Percentiles rank a stretch among this genome's conserved stretches.
Evolutionary conservation across 345 rosid genomes (phyloP).

Genomic region (Eucalyptus paniculata): DNA sequence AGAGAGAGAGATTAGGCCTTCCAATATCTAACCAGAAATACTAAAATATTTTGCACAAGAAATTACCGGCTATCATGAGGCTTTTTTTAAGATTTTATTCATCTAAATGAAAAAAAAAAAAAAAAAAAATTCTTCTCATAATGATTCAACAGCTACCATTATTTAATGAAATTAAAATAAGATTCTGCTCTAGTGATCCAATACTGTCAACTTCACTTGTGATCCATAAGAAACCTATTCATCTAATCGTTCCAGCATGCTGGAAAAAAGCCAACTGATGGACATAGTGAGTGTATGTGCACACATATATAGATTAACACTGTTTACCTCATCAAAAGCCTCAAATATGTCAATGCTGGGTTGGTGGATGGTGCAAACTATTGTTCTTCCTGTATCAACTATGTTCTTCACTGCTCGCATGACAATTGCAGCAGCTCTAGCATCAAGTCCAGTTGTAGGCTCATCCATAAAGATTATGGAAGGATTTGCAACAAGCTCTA

Average conservation of each 20-base stretch:
- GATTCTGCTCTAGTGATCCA: background rate
- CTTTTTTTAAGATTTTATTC: background rate
- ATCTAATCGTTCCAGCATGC: background rate
- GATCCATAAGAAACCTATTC: background rate
- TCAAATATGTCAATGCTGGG: constrained; percentile 84
- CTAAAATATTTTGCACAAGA: background rate
- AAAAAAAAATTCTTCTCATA: background rate
- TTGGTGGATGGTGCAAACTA: constrained; percentile 77
- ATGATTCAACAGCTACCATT: background rate
- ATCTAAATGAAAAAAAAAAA: too few species aligned
- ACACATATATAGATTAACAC: background rate
- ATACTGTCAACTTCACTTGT: background rate
- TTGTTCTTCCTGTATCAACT: constrained; percentile 67
- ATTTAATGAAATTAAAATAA: background rate
- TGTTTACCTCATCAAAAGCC: constrained; percentile 66
- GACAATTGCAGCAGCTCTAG: constrained; percentile 78
- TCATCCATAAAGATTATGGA: constrained; percentile 84
- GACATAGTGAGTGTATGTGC: background rate
- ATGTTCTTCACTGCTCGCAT: constrained; percentile 75
- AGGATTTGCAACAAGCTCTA: constrained; percentile 79
- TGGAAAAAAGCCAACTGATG: background rate
- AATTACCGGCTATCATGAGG: background rate
- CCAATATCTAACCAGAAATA: background rate
- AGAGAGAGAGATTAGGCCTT: background rate
- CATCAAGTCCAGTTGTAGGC: constrained; percentile 80